Evolutionary conservation across 2,329 filamentous ascomycete species (phyloP), one percentile per base, ranked within the genome.

Genomic region (Lachnellula suecica): DNA sequence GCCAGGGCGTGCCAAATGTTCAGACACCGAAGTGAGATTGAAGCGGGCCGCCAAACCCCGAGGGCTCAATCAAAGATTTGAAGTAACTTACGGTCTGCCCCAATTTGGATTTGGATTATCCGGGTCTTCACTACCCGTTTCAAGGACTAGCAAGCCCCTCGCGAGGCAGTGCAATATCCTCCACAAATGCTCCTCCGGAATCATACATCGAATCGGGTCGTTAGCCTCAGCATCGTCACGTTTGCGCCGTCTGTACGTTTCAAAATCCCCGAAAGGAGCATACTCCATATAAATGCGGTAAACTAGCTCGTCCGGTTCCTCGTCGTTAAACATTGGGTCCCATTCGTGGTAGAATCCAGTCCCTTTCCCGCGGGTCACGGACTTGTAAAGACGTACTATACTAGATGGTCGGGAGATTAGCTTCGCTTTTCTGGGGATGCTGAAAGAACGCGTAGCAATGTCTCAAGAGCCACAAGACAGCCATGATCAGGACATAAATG

Each of bases 111-210:
- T 19, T 6, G 20, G 10, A n/a, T 3, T 23, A 2, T 47, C 17
- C 4, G 41, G 42, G 41, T 44, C 25, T 42, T 57, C 51, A 41
- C 4, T 45, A 4, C 54, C 54, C 4, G 23, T 40, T 10, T 51
- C 44, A n/a, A 57, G 13, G 1, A 53, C 31, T 7, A 47, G 23
- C n/a, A 47, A 7, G 3, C 47, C 54, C n/a, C 31, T 50, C 15
- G 54, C 51, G 17, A 53, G 27, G 40, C 54, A 57, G n/a, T 45
- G 31, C 19, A 51, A 34, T 10, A 53, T 49, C n/a, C 47, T 29
- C 54, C 54, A 57, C 11, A 55, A 34, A 47, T 44, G 25, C 22
- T 47, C 41, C 35, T 52, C 52, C 7, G 52, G 44, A 15, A 55
- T 44, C 1, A n/a, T 17, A 1, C 35, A 38, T 31, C 27, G 37